A percentile compares a stretch with the other conserved stretches of the same genome.
phyloP scores from a whole-genome alignment of 2,329 filamentous ascomycete genomes.

The Huntiella decipiens region DNA sequence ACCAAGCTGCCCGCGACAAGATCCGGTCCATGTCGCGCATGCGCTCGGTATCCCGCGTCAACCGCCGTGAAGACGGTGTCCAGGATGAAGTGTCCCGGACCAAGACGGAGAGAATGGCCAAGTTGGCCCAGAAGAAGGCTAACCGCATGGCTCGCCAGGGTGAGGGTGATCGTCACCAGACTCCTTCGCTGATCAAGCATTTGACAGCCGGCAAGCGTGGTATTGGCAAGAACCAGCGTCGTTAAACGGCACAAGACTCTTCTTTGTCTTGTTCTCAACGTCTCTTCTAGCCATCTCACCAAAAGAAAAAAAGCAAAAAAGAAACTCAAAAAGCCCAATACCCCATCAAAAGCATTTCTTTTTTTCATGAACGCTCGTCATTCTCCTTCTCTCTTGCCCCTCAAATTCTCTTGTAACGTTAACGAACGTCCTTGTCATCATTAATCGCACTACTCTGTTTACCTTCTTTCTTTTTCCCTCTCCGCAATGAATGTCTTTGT shows the following conservation, averaged over 20 bases:
- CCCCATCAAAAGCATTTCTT: constrained; percentile 3
- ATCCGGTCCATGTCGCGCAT: constrained; percentile 49
- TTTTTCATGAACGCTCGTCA: constrained; percentile 6
- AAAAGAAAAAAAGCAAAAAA: constrained; percentile 11
- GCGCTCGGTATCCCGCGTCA: constrained; percentile 31
- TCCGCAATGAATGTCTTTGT: no score
- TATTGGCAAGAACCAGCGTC: constrained; percentile 69
- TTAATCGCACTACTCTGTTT: neutral
- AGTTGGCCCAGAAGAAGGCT: constrained; percentile 93
- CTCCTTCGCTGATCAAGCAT: constrained; percentile 70
- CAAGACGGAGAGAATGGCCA: constrained; percentile 73
- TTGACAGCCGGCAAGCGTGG: constrained; percentile 85
- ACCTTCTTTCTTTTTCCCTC: neutral
- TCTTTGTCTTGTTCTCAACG: neutral
- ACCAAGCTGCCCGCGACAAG: constrained; percentile 32
- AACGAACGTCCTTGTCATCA: neutral
- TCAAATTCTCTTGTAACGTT: neutral
- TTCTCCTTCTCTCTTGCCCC: neutral
- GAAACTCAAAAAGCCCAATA: constrained; percentile 8
- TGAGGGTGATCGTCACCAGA: constrained; percentile 83
- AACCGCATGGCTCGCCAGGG: constrained; percentile 94
- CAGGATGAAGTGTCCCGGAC: constrained; percentile 43
- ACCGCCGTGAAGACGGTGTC: constrained; percentile 62
- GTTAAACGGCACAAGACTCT: constrained; percentile 24
- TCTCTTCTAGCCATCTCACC: neutral